Conservation (phyloP, 345 rosid genomes). For the Eutrema heterophyllum region DNA sequence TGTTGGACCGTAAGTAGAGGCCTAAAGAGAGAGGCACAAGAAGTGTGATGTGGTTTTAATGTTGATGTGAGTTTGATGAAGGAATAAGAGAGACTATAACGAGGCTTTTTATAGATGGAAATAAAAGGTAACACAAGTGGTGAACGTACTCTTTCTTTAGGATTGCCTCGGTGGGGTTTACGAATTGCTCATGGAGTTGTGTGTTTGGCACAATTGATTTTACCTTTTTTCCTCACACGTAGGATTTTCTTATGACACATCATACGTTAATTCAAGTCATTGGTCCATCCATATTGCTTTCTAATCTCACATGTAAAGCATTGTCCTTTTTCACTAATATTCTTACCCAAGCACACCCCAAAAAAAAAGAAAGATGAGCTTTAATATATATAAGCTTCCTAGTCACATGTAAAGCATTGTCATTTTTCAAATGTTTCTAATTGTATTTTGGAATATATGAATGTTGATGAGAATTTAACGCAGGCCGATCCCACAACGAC, state of each 20-base stretch:
- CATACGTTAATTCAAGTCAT: not conserved
- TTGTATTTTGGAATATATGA: too few species aligned
- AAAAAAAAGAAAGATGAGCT: too few species aligned
- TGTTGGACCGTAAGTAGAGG: not conserved
- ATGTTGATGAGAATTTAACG: too few species aligned
- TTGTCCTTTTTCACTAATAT: not conserved
- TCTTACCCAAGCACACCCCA: too few species aligned
- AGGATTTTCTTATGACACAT: slow-evolving; percentile 18
- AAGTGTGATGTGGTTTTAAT: not conserved
- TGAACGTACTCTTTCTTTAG: not conserved
- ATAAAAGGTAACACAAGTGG: not conserved
- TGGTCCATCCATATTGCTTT: not conserved
- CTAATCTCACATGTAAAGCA: slow-evolving; percentile 4
- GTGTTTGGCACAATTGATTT: slow-evolving; percentile 9
- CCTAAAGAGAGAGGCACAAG: not conserved
- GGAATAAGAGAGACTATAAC: not conserved
- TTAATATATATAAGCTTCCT: too few species aligned
- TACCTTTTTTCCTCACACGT: not conserved
- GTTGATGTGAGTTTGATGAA: slow-evolving; percentile 17
- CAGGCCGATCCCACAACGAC: too few species aligned
- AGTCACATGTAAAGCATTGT: too few species aligned
- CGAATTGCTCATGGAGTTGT: slow-evolving; percentile 8
- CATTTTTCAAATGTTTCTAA: too few species aligned
- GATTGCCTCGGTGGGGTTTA: not conserved
- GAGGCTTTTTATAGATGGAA: not conserved